phyloP scores from a whole-genome alignment of 192 early-diverging fungal genomes.

The Coemansia erecta region DNA sequence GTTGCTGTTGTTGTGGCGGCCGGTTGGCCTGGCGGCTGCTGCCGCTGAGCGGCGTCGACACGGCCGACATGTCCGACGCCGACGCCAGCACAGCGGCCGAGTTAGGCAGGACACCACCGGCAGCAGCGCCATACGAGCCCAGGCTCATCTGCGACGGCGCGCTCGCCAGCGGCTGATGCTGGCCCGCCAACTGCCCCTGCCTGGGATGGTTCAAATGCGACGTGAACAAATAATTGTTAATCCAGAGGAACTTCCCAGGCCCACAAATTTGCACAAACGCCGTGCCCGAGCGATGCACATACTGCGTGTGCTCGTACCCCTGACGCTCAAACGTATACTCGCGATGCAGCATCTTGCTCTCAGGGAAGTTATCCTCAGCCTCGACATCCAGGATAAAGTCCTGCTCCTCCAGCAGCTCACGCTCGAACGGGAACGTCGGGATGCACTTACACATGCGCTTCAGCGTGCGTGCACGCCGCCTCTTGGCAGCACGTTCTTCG shows the following conservation, averaged over 20 bases:
- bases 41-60: slow-evolving; percentile 2
- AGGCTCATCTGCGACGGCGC: slow-evolving; percentile 14
- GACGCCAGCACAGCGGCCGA: neutral
- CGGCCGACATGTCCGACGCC: slow-evolving; percentile 1
- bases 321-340: slow-evolving; percentile 55
- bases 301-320: slow-evolving; percentile 72
- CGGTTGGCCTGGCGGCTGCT: neutral
- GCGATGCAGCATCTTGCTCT: slow-evolving; percentile 61
- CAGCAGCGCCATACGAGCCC: neutral
- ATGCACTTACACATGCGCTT: slow-evolving; percentile 29
- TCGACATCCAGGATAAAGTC: slow-evolving; percentile 95
- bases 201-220: slow-evolving; percentile 34
- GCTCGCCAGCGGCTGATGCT: neutral
- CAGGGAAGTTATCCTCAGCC: slow-evolving; percentile 72
- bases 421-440: slow-evolving; percentile 69
- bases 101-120: neutral
- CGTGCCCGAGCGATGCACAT: slow-evolving; percentile 83
- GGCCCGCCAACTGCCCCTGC: slow-evolving; percentile 5
- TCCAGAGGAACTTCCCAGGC: slow-evolving; percentile 79
- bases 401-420: slow-evolving; percentile 73
- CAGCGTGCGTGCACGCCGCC: slow-evolving; percentile 10
- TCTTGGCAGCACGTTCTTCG: neutral
- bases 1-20: slow-evolving; percentile 5
- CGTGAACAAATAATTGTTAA: slow-evolving; percentile 73
- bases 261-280: slow-evolving; percentile 89